These are phyloP conservation scores for Trichocomaceae sp. DNA, from an alignment of 2,329 filamentous ascomycete genomes.

Conservation along the genomic window DNA sequence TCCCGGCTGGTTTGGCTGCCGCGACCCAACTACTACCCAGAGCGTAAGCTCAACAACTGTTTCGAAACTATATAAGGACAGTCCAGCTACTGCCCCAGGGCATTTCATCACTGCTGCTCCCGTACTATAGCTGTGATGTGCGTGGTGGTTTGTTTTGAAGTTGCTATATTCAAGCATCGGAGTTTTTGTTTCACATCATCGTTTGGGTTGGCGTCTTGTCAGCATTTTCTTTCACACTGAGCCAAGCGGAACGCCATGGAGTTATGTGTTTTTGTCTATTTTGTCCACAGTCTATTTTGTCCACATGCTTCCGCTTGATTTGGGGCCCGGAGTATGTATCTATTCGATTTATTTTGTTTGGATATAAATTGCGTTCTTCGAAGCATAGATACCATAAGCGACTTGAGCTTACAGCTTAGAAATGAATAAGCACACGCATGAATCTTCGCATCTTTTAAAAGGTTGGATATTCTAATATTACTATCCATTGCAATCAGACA, in stretches of 20 bases:
- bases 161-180: neutral
- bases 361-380: neutral
- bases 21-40: slow-evolving; percentile 26
- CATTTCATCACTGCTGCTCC: slow-evolving; percentile 3
- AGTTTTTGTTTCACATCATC: neutral
- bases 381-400: neutral
- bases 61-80: neutral
- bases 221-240: slow-evolving; percentile 1
- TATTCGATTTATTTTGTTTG: neutral
- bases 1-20: slow-evolving; percentile 36
- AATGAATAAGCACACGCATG: neutral
- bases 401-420: neutral
- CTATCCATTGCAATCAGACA: neutral
- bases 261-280: neutral
- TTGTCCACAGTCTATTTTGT: too few relatives aligned
- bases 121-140: neutral
- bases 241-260: neutral
- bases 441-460: neutral
- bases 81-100: neutral
- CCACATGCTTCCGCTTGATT: neutral
- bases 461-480: neutral
- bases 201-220: neutral
- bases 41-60: slow-evolving; percentile 1
- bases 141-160: neutral
- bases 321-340: neutral